These are phyloP conservation scores for Arthromyces matolae DNA, from an alignment of 768 basidiomycete genomes.

Conservation along the genomic window DNA sequence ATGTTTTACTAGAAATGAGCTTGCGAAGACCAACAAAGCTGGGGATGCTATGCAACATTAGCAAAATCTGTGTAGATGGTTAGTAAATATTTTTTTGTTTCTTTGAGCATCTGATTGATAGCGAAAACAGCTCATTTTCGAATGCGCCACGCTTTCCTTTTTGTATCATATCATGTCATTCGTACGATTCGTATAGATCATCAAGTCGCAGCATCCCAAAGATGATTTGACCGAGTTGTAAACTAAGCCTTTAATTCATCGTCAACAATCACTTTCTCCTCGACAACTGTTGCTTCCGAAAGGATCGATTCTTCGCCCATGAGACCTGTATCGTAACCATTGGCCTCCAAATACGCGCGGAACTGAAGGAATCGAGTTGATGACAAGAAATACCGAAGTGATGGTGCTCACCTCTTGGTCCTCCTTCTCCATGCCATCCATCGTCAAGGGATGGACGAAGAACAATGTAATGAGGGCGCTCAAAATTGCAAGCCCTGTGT, in stretches of 20 bases:
- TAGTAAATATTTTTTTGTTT: not conserved
- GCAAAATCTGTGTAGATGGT: constrained; percentile 7
- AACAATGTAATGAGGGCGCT: constrained; percentile 71
- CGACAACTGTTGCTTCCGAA: constrained; percentile 16
- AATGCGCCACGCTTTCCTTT: not conserved
- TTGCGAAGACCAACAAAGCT: constrained; percentile 53
- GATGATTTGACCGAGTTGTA: no score
- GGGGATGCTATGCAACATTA: constrained; percentile 55
- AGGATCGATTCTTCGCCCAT: constrained; percentile 74
- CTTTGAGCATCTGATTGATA: not conserved
- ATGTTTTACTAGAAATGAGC: constrained; percentile 46
- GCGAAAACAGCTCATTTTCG: not conserved
- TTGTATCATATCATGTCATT: not conserved
- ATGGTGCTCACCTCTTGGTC: constrained; percentile 51
- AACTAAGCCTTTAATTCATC: no score
- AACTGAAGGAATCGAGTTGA: constrained; percentile 42
- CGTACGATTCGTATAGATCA: constrained; percentile 1
- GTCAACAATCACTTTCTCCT: constrained; percentile 20
- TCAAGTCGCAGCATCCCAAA: not conserved
- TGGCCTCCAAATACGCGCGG: constrained; percentile 72
- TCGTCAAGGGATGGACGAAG: constrained; percentile 68
- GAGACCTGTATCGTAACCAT: constrained; percentile 74
- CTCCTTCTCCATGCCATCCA: constrained; percentile 78
- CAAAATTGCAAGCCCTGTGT: constrained; percentile 66
- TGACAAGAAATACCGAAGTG: not conserved